Conservation (phyloP, 2,329 filamentous ascomycete genomes). For the Rhexocercosporidium sp. region DNA sequence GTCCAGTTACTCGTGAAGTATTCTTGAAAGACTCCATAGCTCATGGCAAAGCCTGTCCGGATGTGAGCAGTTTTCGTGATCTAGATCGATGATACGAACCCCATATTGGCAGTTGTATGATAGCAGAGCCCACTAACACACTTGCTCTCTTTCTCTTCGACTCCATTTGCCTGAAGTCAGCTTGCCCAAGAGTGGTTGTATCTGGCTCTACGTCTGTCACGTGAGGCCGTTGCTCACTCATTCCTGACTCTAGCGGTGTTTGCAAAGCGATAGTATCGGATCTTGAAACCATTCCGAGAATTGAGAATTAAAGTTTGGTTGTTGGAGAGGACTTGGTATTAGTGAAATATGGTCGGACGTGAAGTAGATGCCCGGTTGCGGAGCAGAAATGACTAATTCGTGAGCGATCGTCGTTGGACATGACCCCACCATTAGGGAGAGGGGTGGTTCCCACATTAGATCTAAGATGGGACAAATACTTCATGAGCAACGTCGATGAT, state of each 20-base stretch:
- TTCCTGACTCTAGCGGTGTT: not conserved
- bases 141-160: conserved; percentile 40
- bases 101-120: conserved; percentile 60
- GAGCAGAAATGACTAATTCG: not conserved
- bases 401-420: not conserved
- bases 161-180: conserved; percentile 45
- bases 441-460: no score
- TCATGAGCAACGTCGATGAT: no score
- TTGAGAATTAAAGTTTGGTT: not conserved
- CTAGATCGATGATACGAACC: conserved; percentile 43
- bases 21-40: conserved; percentile 73
- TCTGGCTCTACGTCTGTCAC: conserved; percentile 14
- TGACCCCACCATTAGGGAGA: no score
- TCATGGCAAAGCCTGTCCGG: conserved; percentile 64
- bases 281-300: conserved; percentile 7
- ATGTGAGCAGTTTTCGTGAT: conserved; percentile 2
- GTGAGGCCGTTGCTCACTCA: not conserved
- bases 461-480: no score
- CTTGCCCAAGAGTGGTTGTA: conserved; percentile 43
- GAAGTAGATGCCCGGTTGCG: not conserved
- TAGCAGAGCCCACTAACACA: conserved; percentile 55
- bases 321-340: no score
- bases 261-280: not conserved
- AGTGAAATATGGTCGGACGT: no score
- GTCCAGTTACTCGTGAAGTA: conserved; percentile 56